Percentiles rank a stretch among this genome's conserved stretches.
Evolutionary conservation across 495 filamentous ascomycete genomes (phyloP).

Genomic region (Hyaloscypha bicolor): DNA sequence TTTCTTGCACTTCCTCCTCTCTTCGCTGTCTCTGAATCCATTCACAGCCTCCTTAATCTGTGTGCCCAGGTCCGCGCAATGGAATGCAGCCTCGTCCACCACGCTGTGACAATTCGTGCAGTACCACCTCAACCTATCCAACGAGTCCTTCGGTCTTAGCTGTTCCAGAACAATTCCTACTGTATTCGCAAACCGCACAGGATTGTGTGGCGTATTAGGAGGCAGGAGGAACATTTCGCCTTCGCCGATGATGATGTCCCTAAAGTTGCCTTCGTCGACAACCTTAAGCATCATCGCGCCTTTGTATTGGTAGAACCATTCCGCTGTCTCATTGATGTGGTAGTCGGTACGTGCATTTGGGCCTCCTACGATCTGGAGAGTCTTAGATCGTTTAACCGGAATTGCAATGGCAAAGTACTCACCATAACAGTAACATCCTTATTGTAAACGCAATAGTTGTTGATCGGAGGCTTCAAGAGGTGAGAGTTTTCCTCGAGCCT

Average conservation of each 20-base stretch:
- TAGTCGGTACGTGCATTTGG: constrained; percentile 97
- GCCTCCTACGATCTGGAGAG: constrained; percentile 81
- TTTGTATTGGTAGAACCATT: constrained; percentile 97
- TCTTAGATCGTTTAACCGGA: constrained; percentile 6
- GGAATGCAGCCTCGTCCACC: constrained; percentile 85
- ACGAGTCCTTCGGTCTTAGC: constrained; percentile 63
- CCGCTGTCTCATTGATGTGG: constrained; percentile 95
- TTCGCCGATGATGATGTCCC: constrained; percentile 86
- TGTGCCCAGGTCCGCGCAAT: constrained; percentile 91
- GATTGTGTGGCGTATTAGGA: constrained; percentile 84
- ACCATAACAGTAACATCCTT: constrained; percentile 79
- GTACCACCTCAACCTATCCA: constrained; percentile 93
- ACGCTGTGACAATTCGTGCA: constrained; percentile 69
- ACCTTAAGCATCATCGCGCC: constrained; percentile 94
- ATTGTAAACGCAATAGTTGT: constrained; percentile 96
- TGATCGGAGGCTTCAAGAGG: constrained; percentile 91
- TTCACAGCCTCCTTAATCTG: constrained; percentile 96
- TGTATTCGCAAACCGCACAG: constrained; percentile 64
- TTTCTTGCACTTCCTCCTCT: constrained; percentile 72
- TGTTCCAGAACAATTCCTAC: constrained; percentile 91
- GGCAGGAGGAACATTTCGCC: constrained; percentile 95
- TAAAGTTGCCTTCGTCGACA: constrained; percentile 67
- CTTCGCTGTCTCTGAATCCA: constrained; percentile 70
- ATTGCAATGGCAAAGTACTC: constrained; percentile 9
- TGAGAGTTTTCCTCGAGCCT: constrained; percentile 95